A percentile compares a stretch with the other conserved stretches of the same genome.
These are phyloP conservation scores for Sideroxylon spinosum DNA, from an alignment of 179 eudicot species.

Conservation along the genomic window DNA sequence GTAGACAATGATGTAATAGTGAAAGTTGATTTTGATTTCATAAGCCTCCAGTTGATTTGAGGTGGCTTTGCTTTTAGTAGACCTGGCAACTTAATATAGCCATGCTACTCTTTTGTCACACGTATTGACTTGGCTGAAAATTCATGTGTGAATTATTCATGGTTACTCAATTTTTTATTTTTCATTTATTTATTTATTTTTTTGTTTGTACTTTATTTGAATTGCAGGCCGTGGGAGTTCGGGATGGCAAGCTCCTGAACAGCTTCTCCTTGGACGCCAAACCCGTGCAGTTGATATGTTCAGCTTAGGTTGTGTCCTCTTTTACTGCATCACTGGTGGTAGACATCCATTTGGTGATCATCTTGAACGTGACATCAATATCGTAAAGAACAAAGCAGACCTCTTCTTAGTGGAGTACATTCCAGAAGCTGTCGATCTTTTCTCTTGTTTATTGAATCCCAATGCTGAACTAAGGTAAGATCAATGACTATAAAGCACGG, in stretches of 20 bases:
- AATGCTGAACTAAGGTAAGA: slow-evolving; percentile 58
- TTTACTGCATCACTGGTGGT: slow-evolving; percentile 90
- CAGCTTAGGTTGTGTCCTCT: slow-evolving; percentile 78
- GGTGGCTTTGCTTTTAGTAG: too few species aligned
- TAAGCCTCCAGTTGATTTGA: background rate
- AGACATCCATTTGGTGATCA: slow-evolving; percentile 84
- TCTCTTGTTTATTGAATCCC: slow-evolving; percentile 58
- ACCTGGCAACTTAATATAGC: too few species aligned
- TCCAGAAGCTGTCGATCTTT: slow-evolving; percentile 79
- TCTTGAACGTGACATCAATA: slow-evolving; percentile 77
- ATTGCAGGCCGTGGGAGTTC: slow-evolving; percentile 76
- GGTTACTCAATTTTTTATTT: background rate
- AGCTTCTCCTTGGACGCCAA: slow-evolving; percentile 81
- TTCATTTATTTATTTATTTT: too few species aligned
- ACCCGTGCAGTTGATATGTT: slow-evolving; percentile 87
- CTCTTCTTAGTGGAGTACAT: slow-evolving; percentile 70
- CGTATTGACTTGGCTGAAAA: background rate
- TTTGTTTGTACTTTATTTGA: background rate
- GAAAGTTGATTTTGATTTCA: background rate
- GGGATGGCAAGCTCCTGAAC: slow-evolving; percentile 99
- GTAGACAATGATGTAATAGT: background rate
- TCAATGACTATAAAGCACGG: background rate
- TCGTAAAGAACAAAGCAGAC: slow-evolving; percentile 57
- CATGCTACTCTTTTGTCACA: background rate
- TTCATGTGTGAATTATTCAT: background rate